Base-by-base conservation (phyloP, 202 grass and related monocot species). In the Eragrostis tef region DNA sequence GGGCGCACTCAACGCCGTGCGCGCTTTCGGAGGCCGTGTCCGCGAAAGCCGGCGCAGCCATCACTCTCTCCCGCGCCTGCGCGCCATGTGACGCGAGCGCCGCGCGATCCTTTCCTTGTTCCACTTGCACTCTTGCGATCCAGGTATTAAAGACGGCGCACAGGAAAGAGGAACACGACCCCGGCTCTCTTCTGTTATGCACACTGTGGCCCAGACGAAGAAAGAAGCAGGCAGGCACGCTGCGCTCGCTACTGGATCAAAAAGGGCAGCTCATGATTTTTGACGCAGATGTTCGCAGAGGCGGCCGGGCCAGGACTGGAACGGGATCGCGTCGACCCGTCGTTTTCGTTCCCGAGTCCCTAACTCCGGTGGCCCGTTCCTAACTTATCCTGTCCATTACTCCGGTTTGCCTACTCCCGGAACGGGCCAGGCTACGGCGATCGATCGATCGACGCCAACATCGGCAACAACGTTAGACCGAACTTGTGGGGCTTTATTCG, bases 41-140 rank as follows among this genome's bases (percentile, higher is more conserved):
- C 43, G 24, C 13, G 21, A 94, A 90, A 90, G 92, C 42, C 26
- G 87, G 27, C 72, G 79, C 89, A 89, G 86, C 74, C 81, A 91
- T 72, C 64, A 86, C 42, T 59, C 77, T 44, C 81, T 70, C 79
- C 70, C 68, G 63, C 29, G n/a, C n/a, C n/a, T n/a, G n/a, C n/a
- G n/a, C n/a, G 34, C 68, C 87, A 94, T 84, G 86, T 94, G 89
- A 85, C 74, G 34, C 72, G 9, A 62, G 7, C 36, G 27, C n/a
- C n/a, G n/a, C 17, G 74, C 43, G 53, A 84, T 86, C 75, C 85
- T 88, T 90, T 87, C 69, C 79, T 70, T 77, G 59, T 70, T 77
- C 66, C 77, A 75, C 71, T 41, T 25, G 81, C 62, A 24, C 21
- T 49, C 46, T 59, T 43, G 16, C 11, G 31, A 67, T 58, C 77